Evolutionary conservation across 2,329 filamentous ascomycete genomes (phyloP), one percentile per base, ranked within the genome.

Genomic region (Aspergillus tanneri): DNA sequence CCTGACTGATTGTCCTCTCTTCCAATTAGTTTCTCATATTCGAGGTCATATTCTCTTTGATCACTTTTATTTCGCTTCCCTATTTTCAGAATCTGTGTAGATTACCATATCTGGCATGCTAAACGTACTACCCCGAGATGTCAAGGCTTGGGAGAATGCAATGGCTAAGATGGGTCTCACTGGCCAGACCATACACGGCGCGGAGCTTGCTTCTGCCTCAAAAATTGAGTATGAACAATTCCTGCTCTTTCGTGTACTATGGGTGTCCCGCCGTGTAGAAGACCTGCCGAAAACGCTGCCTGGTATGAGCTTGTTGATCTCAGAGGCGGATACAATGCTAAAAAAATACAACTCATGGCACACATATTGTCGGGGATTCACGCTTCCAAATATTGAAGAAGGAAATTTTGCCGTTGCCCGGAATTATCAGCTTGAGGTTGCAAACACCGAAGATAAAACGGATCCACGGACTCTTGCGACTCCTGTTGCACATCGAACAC

Each of bases 211-310:
- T 2, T 52, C 49, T 10, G 45, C 34, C 10, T 49, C 47, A 2
- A 41, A 41, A 18, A 28, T 49, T 3, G 23, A 10, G 4, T 49
- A 28, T 8, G 22, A 22, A 4, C 47, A 49, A 22, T 49, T 44
- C n/a, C 8, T 49, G n/a, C 49, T 52, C 27, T 32, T 52, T 2
- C 40, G 35, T 6, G 23, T 52, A 32, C 39, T 52, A 1, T 52
- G 44, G 49, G 18, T 22, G 11, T 2, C 11, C 2, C 35, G 22
- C 24, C 4, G 12, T 6, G 16, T 5, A 40, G 10, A 4, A 36
- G n/a, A 16, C 21, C 18, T 49, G 19, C 23, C 30, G 2, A 23
- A 18, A 25, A 5, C 19, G 2, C 28, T 35, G 32, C 37, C 16
- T 25, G 10, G n/a, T n/a, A 46, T 3, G 12, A 11, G 5, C 16